Percentiles rank a stretch among this genome's conserved stretches.
These are phyloP conservation scores for Rhodomyrtus tomentosa DNA, from an alignment of 345 rosid genomes.

Conservation along the genomic window DNA sequence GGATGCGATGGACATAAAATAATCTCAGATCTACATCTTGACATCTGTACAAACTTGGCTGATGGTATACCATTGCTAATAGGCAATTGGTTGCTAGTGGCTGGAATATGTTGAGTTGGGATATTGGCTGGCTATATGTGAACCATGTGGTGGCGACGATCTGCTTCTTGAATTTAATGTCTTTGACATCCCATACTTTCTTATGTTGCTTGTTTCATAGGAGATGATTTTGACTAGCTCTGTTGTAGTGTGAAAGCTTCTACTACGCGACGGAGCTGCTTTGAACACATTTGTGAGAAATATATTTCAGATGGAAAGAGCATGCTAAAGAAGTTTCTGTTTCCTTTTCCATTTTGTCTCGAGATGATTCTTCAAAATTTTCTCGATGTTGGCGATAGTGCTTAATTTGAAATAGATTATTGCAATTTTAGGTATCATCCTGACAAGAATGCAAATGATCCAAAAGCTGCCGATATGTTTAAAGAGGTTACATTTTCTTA, in stretches of 20 bases:
- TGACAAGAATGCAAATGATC: conserved; percentile 93
- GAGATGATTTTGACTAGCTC: background rate
- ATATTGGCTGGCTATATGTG: background rate
- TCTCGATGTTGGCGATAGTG: background rate
- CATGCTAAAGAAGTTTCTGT: background rate
- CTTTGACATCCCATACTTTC: background rate
- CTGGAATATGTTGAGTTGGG: background rate
- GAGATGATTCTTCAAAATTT: background rate
- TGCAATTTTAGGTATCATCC: conserved; percentile 78
- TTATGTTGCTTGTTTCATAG: background rate
- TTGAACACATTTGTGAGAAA: background rate
- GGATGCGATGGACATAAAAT: background rate
- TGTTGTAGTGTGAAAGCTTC: background rate
- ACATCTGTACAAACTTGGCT: background rate
- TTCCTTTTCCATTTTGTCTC: background rate
- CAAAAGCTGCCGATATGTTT: conserved; percentile 84
- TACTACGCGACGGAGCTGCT: background rate
- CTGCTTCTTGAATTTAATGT: background rate
- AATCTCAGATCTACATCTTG: background rate
- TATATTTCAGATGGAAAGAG: background rate
- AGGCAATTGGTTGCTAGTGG: background rate
- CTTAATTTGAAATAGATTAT: background rate
- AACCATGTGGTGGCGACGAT: background rate
- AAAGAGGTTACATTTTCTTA: conserved; percentile 93
- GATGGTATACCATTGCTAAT: background rate